Conservation (phyloP, 768 basidiomycete species). For the Boletales sp. region DNA sequence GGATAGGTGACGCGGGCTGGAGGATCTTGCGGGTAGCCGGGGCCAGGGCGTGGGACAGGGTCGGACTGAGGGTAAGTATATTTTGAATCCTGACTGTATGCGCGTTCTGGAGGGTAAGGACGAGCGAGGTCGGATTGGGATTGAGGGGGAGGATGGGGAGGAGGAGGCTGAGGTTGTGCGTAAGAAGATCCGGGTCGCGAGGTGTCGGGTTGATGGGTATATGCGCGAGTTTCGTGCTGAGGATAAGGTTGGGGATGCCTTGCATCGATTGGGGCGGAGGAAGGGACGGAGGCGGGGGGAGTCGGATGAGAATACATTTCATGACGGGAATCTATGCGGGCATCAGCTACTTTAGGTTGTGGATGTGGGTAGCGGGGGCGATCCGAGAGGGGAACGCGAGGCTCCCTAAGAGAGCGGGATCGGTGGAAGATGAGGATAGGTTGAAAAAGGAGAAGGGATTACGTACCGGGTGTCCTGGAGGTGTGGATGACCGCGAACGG, state of each 20-base stretch:
- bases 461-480: conserved; percentile 23
- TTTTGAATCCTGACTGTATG: conserved; percentile 24
- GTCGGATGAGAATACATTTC: conserved; percentile 23
- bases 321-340: conserved; percentile 25
- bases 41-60: conserved; percentile 10
- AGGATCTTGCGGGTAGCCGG: conserved; percentile 15
- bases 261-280: conserved; percentile 16
- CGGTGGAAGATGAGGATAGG: conserved; percentile 5
- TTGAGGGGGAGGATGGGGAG: conserved; percentile 9
- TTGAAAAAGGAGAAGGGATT: background rate
- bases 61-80: conserved; percentile 20
- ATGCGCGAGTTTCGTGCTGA: conserved; percentile 20
- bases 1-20: conserved; percentile 14
- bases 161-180: conserved; percentile 9
- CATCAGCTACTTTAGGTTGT: conserved; percentile 18
- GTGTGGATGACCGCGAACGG: conserved; percentile 19
- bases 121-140: conserved; percentile 16
- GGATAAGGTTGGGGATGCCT: conserved; percentile 22
- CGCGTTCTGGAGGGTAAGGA: conserved; percentile 14
- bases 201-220: conserved; percentile 17
- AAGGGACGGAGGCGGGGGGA: conserved; percentile 11
- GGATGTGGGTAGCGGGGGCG: conserved; percentile 18
- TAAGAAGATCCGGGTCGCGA: conserved; percentile 22
- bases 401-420: conserved; percentile 19
- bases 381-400: conserved; percentile 20